Percentiles rank a stretch among this genome's conserved stretches.
Conservation (phyloP, 2,329 filamentous ascomycete species). For the Penicillium sp. region DNA sequence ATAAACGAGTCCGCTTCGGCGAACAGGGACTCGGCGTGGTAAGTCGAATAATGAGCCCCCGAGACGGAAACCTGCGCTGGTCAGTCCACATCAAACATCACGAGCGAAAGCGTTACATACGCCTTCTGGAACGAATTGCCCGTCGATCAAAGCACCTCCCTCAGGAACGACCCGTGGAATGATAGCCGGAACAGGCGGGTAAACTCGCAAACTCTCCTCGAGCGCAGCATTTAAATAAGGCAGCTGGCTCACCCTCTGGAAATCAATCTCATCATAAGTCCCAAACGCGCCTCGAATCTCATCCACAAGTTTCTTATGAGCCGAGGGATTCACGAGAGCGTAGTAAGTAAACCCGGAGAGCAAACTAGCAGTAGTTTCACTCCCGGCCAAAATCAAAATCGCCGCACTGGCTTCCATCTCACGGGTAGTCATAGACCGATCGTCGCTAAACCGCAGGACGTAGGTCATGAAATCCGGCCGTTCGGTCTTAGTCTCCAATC, state of each 20-base stretch:
- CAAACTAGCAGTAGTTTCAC: slow-evolving; percentile 46
- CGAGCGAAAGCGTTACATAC: slow-evolving; percentile 9
- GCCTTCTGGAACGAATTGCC: slow-evolving; percentile 33
- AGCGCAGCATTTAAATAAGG: slow-evolving; percentile 41
- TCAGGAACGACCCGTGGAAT: slow-evolving; percentile 35
- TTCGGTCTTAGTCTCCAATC: slow-evolving; percentile 23
- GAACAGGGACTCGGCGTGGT: slow-evolving; percentile 21
- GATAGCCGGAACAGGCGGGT: slow-evolving; percentile 41
- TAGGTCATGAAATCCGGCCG: slow-evolving; percentile 43
- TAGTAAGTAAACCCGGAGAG: slow-evolving; percentile 40
- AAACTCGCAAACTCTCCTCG: slow-evolving; percentile 44
- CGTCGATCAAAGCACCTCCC: slow-evolving; percentile 38
- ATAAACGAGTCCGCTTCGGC: slow-evolving; percentile 26
- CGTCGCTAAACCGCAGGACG: slow-evolving; percentile 35
- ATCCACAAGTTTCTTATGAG: slow-evolving; percentile 8
- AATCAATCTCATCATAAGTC: slow-evolving; percentile 32
- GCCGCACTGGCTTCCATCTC: slow-evolving; percentile 42
- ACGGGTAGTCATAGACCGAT: slow-evolving; percentile 21
- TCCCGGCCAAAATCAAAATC: slow-evolving; percentile 45
- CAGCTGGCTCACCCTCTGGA: slow-evolving; percentile 30
- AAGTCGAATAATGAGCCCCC: slow-evolving; percentile 13
- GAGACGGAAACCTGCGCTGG: slow-evolving; percentile 8
- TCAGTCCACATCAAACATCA: background rate
- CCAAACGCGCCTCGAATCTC: slow-evolving; percentile 22
- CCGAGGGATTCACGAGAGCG: slow-evolving; percentile 28